Conservation (phyloP, 768 basidiomycete genomes). For the Brasilioporus rufonigricans region DNA sequence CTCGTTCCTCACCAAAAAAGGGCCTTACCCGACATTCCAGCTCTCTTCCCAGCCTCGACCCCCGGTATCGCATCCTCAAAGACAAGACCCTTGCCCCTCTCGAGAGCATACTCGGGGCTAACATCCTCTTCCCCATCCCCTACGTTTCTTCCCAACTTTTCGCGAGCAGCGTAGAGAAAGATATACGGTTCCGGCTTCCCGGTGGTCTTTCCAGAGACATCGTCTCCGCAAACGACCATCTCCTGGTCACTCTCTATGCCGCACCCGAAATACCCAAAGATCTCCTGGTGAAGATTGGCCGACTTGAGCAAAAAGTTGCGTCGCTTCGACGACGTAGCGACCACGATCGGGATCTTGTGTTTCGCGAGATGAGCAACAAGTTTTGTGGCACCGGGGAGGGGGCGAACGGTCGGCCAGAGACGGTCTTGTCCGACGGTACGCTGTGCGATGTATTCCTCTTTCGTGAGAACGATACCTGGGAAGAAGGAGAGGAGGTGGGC, state of each 20-base stretch:
- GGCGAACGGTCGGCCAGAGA: conserved; percentile 65
- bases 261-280: conserved; percentile 44
- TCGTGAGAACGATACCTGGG: conserved; percentile 64
- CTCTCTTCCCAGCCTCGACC: conserved; percentile 75
- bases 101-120: conserved; percentile 38
- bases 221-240: conserved; percentile 72
- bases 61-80: conserved; percentile 83
- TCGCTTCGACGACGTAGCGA: conserved; percentile 74
- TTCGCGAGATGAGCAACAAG: conserved; percentile 70
- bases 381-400: conserved; percentile 70
- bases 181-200: conserved; percentile 86
- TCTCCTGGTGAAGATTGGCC: conserved; percentile 48
- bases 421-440: conserved; percentile 58
- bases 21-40: conserved; percentile 77
- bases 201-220: conserved; percentile 48
- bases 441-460: conserved; percentile 57
- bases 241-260: conserved; percentile 30
- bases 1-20: background rate
- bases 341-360: conserved; percentile 70
- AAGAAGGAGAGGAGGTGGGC: conserved; percentile 74
- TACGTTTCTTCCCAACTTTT: conserved; percentile 53
- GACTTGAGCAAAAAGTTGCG: conserved; percentile 70
- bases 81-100: conserved; percentile 65
- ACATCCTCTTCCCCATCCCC: conserved; percentile 41
- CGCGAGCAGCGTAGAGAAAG: conserved; percentile 70